Conservation (phyloP, 2,329 filamentous ascomycete genomes). For the Plectosphaerella cucumerina region DNA sequence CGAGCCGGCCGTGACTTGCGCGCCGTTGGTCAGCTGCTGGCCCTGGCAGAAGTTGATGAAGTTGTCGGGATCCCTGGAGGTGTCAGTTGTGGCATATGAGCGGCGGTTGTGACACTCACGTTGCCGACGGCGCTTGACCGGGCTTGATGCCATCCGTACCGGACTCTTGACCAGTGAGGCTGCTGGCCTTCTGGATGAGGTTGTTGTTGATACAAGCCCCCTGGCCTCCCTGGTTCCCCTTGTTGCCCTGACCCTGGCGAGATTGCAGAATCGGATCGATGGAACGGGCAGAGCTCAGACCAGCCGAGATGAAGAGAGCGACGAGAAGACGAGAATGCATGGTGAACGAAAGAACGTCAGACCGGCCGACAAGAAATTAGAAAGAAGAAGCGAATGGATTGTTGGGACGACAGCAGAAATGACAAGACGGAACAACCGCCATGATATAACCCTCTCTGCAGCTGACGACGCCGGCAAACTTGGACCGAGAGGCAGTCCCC, state of each 20-base stretch:
- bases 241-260: neutral
- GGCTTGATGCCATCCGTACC: conserved; percentile 19
- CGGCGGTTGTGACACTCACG: conserved; percentile 24
- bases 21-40: conserved; percentile 50
- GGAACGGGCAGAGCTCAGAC: neutral
- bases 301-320: neutral
- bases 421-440: too few species aligned
- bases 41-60: conserved; percentile 58
- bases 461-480: too few species aligned
- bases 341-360: neutral
- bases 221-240: too few species aligned
- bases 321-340: neutral
- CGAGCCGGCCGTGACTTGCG: conserved; percentile 43
- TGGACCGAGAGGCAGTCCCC: too few species aligned
- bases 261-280: neutral
- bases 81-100: conserved; percentile 6
- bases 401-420: too few species aligned
- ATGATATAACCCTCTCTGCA: too few species aligned
- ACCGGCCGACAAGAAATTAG: neutral
- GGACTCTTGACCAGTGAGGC: conserved; percentile 31
- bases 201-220: conserved; percentile 30
- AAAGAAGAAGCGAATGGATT: neutral
- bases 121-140: conserved; percentile 35
- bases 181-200: conserved; percentile 37
- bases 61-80: conserved; percentile 41